Percentiles rank a stretch among this genome's conserved stretches.
phyloP scores from a whole-genome alignment of 192 early-diverging fungal species.

The Backusella psychrophila region DNA sequence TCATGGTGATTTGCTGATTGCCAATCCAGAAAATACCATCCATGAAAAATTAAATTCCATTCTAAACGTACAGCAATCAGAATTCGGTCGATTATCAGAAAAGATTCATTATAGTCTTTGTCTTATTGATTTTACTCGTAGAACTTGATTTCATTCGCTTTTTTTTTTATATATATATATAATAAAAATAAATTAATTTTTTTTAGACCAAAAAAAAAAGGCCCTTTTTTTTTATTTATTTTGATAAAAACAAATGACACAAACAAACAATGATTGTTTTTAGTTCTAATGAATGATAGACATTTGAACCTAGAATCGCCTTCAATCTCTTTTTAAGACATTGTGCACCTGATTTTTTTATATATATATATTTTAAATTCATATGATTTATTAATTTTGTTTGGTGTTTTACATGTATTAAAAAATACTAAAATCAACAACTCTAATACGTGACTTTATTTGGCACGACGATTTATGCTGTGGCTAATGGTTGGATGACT shows the following conservation, averaged over 20 bases:
- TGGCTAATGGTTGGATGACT: constrained; percentile 6
- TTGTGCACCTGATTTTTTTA: not conserved
- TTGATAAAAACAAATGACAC: not conserved
- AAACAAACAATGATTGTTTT: not conserved
- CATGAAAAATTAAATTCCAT: constrained; percentile 43
- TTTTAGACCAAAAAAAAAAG: not conserved
- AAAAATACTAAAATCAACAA: not conserved
- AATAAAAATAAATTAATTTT: not conserved
- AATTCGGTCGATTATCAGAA: constrained; percentile 34
- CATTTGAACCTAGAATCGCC: not conserved
- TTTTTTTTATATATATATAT: not conserved
- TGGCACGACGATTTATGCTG: not conserved
- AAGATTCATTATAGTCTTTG: constrained; percentile 42
- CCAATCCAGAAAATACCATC: constrained; percentile 47
- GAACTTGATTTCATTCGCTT: constrained; percentile 19
- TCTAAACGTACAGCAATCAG: constrained; percentile 21
- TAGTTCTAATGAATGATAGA: not conserved
- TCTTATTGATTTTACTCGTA: constrained; percentile 42
- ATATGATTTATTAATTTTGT: not conserved
- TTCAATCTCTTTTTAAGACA: not conserved
- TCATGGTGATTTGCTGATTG: constrained; percentile 75
- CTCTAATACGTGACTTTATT: not conserved
- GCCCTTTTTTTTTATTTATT: not conserved
- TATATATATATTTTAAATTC: not conserved
- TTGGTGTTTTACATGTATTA: not conserved